phyloP scores from a whole-genome alignment of 2,329 filamentous ascomycete species.

The Aspergillus neoniger region DNA sequence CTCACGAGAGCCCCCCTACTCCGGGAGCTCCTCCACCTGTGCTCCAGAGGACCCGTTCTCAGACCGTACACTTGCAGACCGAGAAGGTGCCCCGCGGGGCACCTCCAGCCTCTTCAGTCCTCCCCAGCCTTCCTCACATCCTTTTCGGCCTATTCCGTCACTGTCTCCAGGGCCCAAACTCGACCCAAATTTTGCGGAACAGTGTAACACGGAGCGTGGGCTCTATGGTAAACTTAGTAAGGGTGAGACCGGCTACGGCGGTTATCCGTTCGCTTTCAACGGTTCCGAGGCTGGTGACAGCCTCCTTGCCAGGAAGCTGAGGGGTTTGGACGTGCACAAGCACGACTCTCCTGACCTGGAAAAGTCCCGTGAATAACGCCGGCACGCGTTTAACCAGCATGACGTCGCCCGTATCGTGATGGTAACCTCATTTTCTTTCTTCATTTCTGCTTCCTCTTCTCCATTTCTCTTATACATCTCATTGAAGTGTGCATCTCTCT shows the following conservation, averaged over 20 bases:
- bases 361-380: neutral
- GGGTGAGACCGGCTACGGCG: slow-evolving; percentile 65
- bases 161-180: slow-evolving; percentile 27
- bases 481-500: neutral
- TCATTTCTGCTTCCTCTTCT: neutral
- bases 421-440: slow-evolving; percentile 2
- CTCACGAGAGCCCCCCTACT: slow-evolving; percentile 9
- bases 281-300: slow-evolving; percentile 59
- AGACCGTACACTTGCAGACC: neutral
- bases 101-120: neutral
- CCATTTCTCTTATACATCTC: neutral
- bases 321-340: slow-evolving; percentile 59
- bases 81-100: neutral
- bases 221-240: slow-evolving; percentile 69
- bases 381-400: neutral
- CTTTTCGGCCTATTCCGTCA: slow-evolving; percentile 23
- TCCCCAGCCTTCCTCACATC: slow-evolving; percentile 15
- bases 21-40: slow-evolving; percentile 13
- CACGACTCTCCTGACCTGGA: slow-evolving; percentile 12
- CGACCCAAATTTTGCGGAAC: slow-evolving; percentile 25
- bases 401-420: neutral
- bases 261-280: slow-evolving; percentile 52
- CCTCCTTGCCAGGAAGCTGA: slow-evolving; percentile 68
- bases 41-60: neutral
- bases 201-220: slow-evolving; percentile 36